A percentile compares a stretch with the other conserved stretches of the same genome.
Conservation (phyloP, 495 filamentous ascomycete genomes). For the Podospora pseudocomata region DNA sequence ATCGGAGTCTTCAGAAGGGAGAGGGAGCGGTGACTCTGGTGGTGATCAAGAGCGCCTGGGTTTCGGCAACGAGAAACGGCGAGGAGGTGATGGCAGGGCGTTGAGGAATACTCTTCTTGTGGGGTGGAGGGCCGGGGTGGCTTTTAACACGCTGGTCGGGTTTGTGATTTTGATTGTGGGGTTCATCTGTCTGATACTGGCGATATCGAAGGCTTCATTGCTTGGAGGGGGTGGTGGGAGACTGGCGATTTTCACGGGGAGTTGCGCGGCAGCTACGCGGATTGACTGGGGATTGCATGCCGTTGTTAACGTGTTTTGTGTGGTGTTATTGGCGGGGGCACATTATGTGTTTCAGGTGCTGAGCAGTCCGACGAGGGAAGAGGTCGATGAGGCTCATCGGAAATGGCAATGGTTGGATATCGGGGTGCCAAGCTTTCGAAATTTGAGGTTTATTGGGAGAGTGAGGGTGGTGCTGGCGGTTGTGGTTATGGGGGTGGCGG, state of each 20-base stretch:
- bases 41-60: background rate
- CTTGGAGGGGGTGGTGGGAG: constrained; percentile 29
- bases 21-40: constrained; percentile 19
- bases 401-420: constrained; percentile 51
- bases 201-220: constrained; percentile 31
- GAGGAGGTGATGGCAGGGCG: constrained; percentile 17
- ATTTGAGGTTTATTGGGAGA: constrained; percentile 40
- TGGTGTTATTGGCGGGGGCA: constrained; percentile 39
- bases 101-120: constrained; percentile 15
- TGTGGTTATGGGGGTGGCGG: constrained; percentile 36
- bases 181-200: constrained; percentile 39
- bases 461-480: constrained; percentile 37
- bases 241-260: constrained; percentile 34
- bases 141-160: constrained; percentile 34
- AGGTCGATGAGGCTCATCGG: constrained; percentile 48
- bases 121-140: constrained; percentile 42
- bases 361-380: constrained; percentile 49
- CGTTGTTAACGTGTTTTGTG: constrained; percentile 35
- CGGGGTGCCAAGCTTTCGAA: constrained; percentile 49
- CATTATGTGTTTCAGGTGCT: constrained; percentile 52
- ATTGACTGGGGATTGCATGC: constrained; percentile 39
- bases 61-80: background rate
- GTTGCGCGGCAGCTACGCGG: constrained; percentile 30
- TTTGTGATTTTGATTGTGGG: constrained; percentile 39
- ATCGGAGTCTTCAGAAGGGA: constrained; percentile 11